These are phyloP conservation scores for Planoprotostelium fungivorum DNA, from an alignment of 78 protist genomes.

Conservation along the genomic window DNA sequence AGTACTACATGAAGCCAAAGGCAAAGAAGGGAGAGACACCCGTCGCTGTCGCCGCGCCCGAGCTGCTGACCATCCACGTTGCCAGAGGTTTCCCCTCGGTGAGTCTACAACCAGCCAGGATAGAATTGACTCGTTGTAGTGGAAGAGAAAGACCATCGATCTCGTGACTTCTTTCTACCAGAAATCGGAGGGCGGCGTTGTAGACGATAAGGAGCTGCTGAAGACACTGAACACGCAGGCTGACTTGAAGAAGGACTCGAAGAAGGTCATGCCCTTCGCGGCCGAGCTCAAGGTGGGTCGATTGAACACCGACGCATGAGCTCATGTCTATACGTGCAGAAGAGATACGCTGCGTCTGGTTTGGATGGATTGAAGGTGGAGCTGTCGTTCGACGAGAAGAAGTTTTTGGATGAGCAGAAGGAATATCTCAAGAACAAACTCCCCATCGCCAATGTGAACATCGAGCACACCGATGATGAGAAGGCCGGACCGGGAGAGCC, in stretches of 20 bases:
- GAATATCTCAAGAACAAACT: neutral
- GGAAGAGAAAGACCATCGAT: neutral
- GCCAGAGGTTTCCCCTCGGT: conserved; percentile 31
- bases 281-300: neutral
- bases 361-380: neutral
- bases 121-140: too few relatives aligned
- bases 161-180: neutral
- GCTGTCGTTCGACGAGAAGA: neutral
- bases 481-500: neutral
- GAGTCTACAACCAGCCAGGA: too few relatives aligned
- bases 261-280: neutral
- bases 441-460: neutral
- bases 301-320: too few relatives aligned
- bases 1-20: conserved; percentile 28
- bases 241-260: neutral
- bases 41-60: conserved; percentile 15
- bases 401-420: neutral
- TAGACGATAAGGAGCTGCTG: neutral
- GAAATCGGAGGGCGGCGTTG: neutral
- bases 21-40: conserved; percentile 26
- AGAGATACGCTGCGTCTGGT: neutral
- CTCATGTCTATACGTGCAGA: neutral
- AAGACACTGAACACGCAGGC: neutral
- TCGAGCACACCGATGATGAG: neutral
- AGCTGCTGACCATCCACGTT: conserved; percentile 19